These are phyloP conservation scores for Penicillium daleae DNA, from an alignment of 495 filamentous ascomycete genomes.

Conservation along the genomic window DNA sequence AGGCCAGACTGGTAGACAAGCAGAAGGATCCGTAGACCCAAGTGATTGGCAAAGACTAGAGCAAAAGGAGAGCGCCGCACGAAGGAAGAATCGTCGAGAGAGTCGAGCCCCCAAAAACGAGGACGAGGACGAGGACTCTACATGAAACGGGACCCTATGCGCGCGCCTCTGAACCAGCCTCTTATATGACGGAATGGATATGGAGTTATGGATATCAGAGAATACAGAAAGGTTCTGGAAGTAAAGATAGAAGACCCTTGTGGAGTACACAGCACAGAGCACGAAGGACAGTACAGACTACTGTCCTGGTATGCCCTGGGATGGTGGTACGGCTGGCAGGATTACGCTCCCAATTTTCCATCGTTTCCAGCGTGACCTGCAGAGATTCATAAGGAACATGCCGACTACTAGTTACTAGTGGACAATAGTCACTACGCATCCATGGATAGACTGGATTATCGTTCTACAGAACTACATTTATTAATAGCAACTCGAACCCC, in stretches of 20 bases:
- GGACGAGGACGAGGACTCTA: not conserved
- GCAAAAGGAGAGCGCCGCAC: not conserved
- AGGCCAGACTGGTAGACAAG: not conserved
- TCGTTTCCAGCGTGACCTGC: not conserved
- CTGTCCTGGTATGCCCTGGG: too few relatives aligned
- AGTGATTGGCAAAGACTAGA: not conserved
- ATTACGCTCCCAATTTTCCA: not conserved
- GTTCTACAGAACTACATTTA: conserved; percentile 1
- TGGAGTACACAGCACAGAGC: not conserved
- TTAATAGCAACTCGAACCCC: not conserved
- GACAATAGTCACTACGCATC: not conserved
- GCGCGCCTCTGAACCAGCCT: not conserved
- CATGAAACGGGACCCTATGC: not conserved
- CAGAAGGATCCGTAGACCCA: conserved; percentile 1
- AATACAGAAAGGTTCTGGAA: not conserved
- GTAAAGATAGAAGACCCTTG: not conserved
- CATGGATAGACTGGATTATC: not conserved
- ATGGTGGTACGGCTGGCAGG: not conserved
- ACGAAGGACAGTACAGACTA: too few relatives aligned
- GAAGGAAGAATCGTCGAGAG: not conserved
- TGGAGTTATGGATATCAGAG: not conserved
- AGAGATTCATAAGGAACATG: not conserved
- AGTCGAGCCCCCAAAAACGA: not conserved
- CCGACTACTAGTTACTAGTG: not conserved
- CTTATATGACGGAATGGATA: not conserved